Conservation (phyloP, 169 alveolate species). For the Plasmodium fragile region DNA sequence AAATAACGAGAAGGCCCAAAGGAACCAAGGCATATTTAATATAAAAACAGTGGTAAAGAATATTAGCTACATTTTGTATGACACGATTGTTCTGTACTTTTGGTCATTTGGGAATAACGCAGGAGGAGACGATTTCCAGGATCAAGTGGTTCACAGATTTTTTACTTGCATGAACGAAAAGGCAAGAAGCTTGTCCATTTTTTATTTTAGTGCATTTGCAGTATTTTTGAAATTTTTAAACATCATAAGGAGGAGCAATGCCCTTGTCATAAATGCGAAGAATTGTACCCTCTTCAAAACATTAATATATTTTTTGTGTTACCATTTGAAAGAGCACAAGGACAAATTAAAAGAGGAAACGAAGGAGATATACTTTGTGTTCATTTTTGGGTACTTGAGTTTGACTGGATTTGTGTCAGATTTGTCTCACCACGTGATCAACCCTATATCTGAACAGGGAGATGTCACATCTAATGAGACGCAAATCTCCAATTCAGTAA, state of each 20-base stretch:
- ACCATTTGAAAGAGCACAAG: slow-evolving; percentile 23
- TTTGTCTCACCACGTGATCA: not conserved
- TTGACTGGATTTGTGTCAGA: slow-evolving; percentile 6
- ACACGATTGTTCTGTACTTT: slow-evolving; percentile 46
- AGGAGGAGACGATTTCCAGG: not conserved
- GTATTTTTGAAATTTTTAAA: slow-evolving; percentile 61
- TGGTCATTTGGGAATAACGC: slow-evolving; percentile 23
- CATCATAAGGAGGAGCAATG: not conserved
- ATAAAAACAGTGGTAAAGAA: slow-evolving; percentile 28
- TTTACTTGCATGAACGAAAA: slow-evolving; percentile 72
- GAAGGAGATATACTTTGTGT: slow-evolving; percentile 48
- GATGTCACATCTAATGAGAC: not conserved
- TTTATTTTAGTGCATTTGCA: slow-evolving; percentile 42
- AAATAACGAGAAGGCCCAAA: slow-evolving; percentile 30
- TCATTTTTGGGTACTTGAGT: slow-evolving; percentile 32
- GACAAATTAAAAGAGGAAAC: slow-evolving; percentile 42
- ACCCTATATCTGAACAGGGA: not conserved
- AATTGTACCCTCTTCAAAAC: slow-evolving; percentile 24
- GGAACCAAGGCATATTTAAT: slow-evolving; percentile 9
- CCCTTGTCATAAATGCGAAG: slow-evolving; percentile 4
- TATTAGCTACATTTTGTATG: slow-evolving; percentile 37
- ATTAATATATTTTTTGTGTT: slow-evolving; percentile 36
- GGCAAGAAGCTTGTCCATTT: slow-evolving; percentile 53
- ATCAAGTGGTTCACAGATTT: slow-evolving; percentile 21
- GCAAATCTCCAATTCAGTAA: not conserved